Percentiles rank a stretch among this genome's conserved stretches.
Conservation (phyloP, 257 asterid species). For the Leptodermis oblonga region DNA sequence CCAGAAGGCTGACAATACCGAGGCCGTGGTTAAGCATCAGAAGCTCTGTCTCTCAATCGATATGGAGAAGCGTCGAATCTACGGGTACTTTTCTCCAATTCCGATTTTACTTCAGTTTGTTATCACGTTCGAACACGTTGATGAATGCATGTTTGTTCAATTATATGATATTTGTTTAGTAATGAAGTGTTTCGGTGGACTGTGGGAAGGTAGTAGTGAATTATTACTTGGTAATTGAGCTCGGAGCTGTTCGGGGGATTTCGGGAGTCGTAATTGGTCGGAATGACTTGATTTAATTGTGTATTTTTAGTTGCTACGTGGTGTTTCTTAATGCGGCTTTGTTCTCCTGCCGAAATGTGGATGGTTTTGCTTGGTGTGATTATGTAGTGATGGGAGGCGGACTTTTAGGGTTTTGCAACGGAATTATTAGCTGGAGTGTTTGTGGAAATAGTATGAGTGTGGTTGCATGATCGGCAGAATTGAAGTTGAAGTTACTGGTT, state of each 20-base stretch:
- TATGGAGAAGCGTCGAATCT: constrained; percentile 77
- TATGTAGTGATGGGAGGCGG: neutral
- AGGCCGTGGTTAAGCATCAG: constrained; percentile 93
- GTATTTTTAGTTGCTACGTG: neutral
- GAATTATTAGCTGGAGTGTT: neutral
- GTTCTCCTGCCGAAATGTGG: neutral
- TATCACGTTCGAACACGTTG: neutral
- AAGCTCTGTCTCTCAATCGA: constrained; percentile 89
- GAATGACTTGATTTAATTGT: neutral
- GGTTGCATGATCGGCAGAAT: neutral
- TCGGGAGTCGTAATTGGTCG: neutral
- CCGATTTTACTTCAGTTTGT: neutral
- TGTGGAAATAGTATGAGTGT: neutral
- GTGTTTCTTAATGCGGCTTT: neutral
- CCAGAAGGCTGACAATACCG: constrained; percentile 77
- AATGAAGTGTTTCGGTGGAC: neutral
- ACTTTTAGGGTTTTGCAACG: neutral
- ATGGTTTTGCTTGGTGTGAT: neutral
- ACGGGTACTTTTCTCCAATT: constrained; percentile 48
- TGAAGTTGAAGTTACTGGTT: neutral
- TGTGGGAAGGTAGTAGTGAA: neutral
- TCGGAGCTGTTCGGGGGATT: neutral
- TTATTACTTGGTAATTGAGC: neutral
- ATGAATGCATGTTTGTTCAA: neutral
- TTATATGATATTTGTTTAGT: neutral